These are phyloP conservation scores for Tuber magnatum DNA, from an alignment of 495 filamentous ascomycete species.

Conservation along the genomic window DNA sequence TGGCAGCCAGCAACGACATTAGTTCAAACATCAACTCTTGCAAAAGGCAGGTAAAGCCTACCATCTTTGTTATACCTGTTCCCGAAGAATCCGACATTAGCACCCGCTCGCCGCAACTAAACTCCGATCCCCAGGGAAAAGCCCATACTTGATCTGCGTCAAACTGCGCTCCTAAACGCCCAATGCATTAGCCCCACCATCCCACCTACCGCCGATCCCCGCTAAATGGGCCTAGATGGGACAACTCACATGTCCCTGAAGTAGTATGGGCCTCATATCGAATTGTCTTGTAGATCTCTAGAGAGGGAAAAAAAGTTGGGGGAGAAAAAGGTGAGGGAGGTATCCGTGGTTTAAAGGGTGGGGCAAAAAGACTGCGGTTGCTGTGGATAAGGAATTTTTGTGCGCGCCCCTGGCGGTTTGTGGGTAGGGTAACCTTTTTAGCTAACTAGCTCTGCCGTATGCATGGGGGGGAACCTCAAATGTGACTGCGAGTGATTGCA, in stretches of 20 bases:
- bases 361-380: conserved; percentile 2
- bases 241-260: conserved; percentile 76
- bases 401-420: not conserved
- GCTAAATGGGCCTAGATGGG: not conserved
- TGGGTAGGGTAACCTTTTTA: not conserved
- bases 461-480: not conserved
- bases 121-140: not conserved
- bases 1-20: conserved; percentile 10
- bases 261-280: conserved; percentile 87
- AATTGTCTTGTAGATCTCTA: not conserved
- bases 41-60: conserved; percentile 9
- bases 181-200: not conserved
- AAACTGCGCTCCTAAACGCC: conserved; percentile 74
- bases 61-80: conserved; percentile 75
- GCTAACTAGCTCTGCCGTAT: not conserved
- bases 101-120: not conserved
- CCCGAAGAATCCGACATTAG: conserved; percentile 22
- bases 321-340: not conserved
- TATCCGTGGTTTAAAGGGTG: not conserved
- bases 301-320: not conserved
- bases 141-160: conserved; percentile 82
- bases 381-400: not conserved
- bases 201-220: not conserved
- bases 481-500: not conserved
- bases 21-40: conserved; percentile 4